A percentile compares a stretch with the other conserved stretches of the same genome.
Conservation (phyloP, 345 rosid genomes). For the Sisymbrium altissimum region DNA sequence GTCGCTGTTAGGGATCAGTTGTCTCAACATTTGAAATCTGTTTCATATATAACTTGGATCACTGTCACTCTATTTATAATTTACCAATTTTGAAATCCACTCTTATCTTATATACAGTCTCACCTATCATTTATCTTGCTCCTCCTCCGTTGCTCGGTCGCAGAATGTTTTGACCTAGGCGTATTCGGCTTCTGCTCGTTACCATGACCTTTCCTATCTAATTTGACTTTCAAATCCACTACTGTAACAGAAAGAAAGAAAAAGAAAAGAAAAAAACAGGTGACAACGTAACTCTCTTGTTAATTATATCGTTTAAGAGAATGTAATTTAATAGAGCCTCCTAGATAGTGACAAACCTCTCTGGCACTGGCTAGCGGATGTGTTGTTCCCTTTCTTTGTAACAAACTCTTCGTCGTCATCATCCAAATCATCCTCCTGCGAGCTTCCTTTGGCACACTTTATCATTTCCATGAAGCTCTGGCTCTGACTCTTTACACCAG, state of each 20-base stretch:
- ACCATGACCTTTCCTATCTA: constrained; percentile 47
- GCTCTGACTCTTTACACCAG: constrained; percentile 54
- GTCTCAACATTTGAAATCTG: constrained; percentile 87
- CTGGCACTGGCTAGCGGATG: constrained; percentile 15
- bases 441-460: constrained; percentile 53
- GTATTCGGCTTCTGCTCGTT: constrained; percentile 67
- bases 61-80: not conserved
- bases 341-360: constrained; percentile 39
- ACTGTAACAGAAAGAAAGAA: no score
- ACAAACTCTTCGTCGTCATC: constrained; percentile 53
- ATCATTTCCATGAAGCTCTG: constrained; percentile 87
- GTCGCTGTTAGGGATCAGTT: constrained; percentile 69
- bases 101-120: not conserved
- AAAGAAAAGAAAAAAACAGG: not conserved
- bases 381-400: constrained; percentile 50
- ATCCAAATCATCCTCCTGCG: constrained; percentile 54
- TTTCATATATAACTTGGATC: constrained; percentile 12
- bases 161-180: constrained; percentile 90
- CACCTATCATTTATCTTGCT: constrained; percentile 90
- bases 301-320: not conserved
- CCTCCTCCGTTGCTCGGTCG: constrained; percentile 90
- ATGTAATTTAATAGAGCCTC: not conserved
- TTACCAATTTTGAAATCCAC: not conserved
- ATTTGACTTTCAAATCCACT: constrained; percentile 60
- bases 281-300: not conserved